Base-by-base conservation (phyloP, 768 basidiomycete species). In the Russula emetica region DNA sequence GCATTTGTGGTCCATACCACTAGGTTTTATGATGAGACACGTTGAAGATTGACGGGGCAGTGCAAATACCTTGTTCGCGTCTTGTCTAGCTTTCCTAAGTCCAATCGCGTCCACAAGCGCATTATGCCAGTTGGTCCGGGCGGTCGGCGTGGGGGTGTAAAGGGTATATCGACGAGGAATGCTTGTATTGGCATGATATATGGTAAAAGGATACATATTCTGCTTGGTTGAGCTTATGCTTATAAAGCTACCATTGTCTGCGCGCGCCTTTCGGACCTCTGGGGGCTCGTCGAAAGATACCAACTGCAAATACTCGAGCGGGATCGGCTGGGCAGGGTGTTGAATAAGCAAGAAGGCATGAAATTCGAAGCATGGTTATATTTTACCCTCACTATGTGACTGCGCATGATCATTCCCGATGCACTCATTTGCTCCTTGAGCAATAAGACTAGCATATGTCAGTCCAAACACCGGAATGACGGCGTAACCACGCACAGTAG, bases 221-320 rank as follows among this genome's bases (percentile, higher is more conserved):
- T 82, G 78, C 60, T 78, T 77, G 45, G 81, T 78, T 14, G 78
- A 81, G 59, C 81, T 80, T 40, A 85, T 75, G 53, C 74, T 78
- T 61, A 86, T 85, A 38, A 88, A 73, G 16, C 81, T 71, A 42
- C 83, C 81, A 54, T 83, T 85, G 55, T 88, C 85, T 18, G 77
- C 69, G 50, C 80, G 81, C 66, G 87, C 88, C 70, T 82, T 85
- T 38, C 89, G 83, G 54, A 74, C 77, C 67, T 91, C 92, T 5
- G 84, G 76, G 7, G 82, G 76, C 1, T 71, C 78, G 22, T 79
- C 77, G 71, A 93, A 94, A 18, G 80, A 75, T 32, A 82, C 90
- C 9, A 92, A 78, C 20, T 83, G 84, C n/a, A 94, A 80, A 67
- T 86, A 92, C 42, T 88, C 86, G 2, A 94, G 75, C 4, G 90